phyloP scores from a whole-genome alignment of 495 filamentous ascomycete genomes.

The Friedmanniomyces endolithicus region DNA sequence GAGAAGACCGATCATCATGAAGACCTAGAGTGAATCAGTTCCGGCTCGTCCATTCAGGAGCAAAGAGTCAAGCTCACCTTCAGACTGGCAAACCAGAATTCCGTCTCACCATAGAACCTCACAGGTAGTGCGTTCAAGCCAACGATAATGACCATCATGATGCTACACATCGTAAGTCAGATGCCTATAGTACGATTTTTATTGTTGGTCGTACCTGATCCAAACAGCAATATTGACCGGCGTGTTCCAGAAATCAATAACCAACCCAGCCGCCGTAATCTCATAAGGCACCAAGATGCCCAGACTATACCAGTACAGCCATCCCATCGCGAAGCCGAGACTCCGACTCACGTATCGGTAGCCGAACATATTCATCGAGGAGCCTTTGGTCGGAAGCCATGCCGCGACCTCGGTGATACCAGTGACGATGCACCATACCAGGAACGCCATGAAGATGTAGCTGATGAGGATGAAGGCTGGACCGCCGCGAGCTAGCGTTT shows the following conservation, averaged over 20 bases:
- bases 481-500: constrained; percentile 45
- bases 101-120: constrained; percentile 44
- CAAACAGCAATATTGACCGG: constrained; percentile 45
- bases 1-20: constrained; percentile 52
- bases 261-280: constrained; percentile 29
- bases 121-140: constrained; percentile 25
- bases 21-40: constrained; percentile 41
- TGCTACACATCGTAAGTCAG: background rate
- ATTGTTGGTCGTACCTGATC: constrained; percentile 37
- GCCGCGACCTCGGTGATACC: constrained; percentile 31
- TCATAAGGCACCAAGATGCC: constrained; percentile 29
- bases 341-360: constrained; percentile 40
- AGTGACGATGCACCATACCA: constrained; percentile 27
- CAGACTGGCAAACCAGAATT: constrained; percentile 41
- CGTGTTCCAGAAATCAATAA: constrained; percentile 46
- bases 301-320: constrained; percentile 33
- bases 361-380: constrained; percentile 32
- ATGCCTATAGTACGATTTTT: background rate
- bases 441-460: constrained; percentile 25
- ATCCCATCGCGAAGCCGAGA: constrained; percentile 37
- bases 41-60: no score
- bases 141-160: constrained; percentile 30
- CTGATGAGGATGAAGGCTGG: constrained; percentile 49
- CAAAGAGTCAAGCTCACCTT: no score
- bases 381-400: constrained; percentile 31